phyloP scores from a whole-genome alignment of 768 basidiomycete species.

The Calocybe indica region DNA sequence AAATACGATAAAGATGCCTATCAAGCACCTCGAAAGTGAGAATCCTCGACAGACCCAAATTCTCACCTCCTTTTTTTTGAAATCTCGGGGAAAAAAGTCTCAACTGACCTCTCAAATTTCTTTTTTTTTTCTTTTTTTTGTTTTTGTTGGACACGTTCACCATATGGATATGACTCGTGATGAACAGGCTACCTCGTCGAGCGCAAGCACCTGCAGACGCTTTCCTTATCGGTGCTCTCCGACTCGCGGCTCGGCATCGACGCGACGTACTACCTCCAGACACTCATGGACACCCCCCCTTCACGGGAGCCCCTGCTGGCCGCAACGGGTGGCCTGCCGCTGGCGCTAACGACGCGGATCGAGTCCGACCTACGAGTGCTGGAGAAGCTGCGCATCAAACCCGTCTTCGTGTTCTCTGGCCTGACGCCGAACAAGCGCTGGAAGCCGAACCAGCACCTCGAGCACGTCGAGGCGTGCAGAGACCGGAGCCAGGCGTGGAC shows the following conservation, averaged over 20 bases:
- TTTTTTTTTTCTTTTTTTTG: conserved; percentile 6
- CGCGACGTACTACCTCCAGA: conserved; percentile 83
- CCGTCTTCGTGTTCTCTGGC: conserved; percentile 97
- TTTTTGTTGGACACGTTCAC: background rate
- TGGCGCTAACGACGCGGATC: conserved; percentile 82
- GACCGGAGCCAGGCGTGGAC: conserved; percentile 86
- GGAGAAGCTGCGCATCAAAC: conserved; percentile 91
- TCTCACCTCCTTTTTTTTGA: background rate
- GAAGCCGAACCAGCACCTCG: conserved; percentile 54
- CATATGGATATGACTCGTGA: background rate
- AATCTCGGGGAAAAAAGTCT: background rate
- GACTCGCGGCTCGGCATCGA: conserved; percentile 97
- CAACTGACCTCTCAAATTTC: conserved; percentile 8
- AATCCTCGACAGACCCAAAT: background rate
- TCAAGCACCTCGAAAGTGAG: conserved; percentile 82
- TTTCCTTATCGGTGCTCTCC: conserved; percentile 73
- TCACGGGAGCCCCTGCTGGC: conserved; percentile 89
- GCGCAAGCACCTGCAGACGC: conserved; percentile 82
- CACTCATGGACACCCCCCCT: conserved; percentile 67
- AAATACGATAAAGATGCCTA: conserved; percentile 46
- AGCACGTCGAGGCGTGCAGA: conserved; percentile 63
- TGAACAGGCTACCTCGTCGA: conserved; percentile 72
- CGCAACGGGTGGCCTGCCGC: conserved; percentile 91
- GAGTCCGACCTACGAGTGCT: conserved; percentile 88
- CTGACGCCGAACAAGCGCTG: conserved; percentile 71